phyloP scores from a whole-genome alignment of 2,329 filamentous ascomycete genomes.

The Botrytis porri region DNA sequence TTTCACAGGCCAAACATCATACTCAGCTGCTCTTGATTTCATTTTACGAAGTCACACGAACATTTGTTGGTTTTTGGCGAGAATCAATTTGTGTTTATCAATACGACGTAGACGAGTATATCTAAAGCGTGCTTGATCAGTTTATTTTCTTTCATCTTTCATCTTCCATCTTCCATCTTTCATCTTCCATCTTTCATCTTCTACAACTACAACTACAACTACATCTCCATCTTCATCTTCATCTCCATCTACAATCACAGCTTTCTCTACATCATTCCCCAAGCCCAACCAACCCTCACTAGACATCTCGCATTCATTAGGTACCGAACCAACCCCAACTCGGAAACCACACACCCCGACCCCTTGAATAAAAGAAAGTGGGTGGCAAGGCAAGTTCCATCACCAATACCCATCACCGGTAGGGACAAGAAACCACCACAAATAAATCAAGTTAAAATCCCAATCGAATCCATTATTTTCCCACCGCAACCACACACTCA shows the following conservation, averaged over 20 bases:
- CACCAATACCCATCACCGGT: not conserved
- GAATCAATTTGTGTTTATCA: not conserved
- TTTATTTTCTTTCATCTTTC: not conserved
- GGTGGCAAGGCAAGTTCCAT: not conserved
- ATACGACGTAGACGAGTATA: not conserved
- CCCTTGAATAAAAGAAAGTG: not conserved
- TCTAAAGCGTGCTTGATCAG: not conserved
- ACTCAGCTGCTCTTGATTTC: constrained; percentile 11
- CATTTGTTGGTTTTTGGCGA: not conserved
- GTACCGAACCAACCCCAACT: not conserved
- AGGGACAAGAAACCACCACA: not conserved
- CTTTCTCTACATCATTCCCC: not conserved
- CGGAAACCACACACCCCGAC: not conserved
- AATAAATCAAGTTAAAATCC: not conserved
- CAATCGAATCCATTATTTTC: not conserved
- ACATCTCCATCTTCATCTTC: not conserved
- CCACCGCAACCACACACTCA: too few relatives aligned
- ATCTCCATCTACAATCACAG: not conserved
- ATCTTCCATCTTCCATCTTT: not conserved
- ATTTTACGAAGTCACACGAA: constrained; percentile 17
- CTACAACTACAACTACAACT: too few relatives aligned
- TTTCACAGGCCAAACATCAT: not conserved
- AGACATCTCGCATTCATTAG: not conserved
- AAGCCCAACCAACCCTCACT: not conserved
- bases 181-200: too few relatives aligned